A percentile compares a stretch with the other conserved stretches of the same genome.
Evolutionary conservation across 2,329 filamentous ascomycete species (phyloP).

Genomic region (Stachybotrys chartarum): DNA sequence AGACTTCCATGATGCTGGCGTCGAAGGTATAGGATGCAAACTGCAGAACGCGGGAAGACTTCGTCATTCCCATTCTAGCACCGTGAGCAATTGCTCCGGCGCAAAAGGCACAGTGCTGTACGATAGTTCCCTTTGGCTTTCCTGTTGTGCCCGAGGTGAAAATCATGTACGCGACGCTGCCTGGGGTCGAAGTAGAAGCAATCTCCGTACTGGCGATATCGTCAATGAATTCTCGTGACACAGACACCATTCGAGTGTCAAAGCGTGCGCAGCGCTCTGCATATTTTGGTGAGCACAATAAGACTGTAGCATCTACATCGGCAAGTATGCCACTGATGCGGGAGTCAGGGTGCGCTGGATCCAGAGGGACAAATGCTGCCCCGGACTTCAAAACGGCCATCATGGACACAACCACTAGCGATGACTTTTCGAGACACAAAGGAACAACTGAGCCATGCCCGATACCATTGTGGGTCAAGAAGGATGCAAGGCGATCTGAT

Average conservation of each 20-base stretch:
- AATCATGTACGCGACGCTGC: conserved; percentile 13
- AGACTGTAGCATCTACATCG: neutral
- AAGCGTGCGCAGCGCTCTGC: neutral
- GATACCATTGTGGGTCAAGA: conserved; percentile 15
- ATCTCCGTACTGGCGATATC: neutral
- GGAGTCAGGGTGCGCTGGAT: conserved; percentile 10
- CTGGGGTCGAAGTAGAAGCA: neutral
- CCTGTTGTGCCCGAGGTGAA: conserved; percentile 21
- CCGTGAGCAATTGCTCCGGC: conserved; percentile 43
- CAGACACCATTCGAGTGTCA: neutral
- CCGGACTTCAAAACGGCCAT: conserved; percentile 16
- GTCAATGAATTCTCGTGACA: neutral
- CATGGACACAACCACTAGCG: conserved; percentile 14
- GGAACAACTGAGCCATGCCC: conserved; percentile 3
- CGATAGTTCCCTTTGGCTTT: conserved; percentile 16
- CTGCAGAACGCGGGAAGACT: conserved; percentile 42
- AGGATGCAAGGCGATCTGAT: conserved; percentile 25
- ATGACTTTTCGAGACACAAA: conserved; percentile 16
- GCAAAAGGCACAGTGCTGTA: conserved; percentile 43
- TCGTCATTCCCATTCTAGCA: conserved; percentile 35
- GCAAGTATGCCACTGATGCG: conserved; percentile 2
- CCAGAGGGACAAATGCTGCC: conserved; percentile 14
- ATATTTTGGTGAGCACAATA: conserved; percentile 2
- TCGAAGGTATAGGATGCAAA: conserved; percentile 46
- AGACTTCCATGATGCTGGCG: conserved; percentile 26